Percentiles rank a stretch among this genome's conserved stretches.
Conservation (phyloP, 2,329 filamentous ascomycete genomes). For the Penicillium sp. region DNA sequence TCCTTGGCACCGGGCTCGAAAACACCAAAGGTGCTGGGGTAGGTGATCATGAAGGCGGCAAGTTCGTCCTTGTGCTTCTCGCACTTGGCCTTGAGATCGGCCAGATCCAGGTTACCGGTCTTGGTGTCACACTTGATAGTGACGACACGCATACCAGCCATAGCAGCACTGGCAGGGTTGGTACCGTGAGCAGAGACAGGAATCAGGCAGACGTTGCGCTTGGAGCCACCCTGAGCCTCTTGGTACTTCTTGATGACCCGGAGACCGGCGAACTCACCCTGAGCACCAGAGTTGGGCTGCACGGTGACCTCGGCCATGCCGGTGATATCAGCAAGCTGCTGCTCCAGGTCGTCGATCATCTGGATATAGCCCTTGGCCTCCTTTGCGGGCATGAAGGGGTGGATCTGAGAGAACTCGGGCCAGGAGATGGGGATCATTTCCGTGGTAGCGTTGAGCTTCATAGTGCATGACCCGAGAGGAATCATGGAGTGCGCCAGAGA, state of each 20-base stretch:
- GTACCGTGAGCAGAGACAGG: conserved; percentile 93
- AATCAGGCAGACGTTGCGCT: conserved; percentile 87
- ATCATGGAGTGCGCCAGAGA: conserved; percentile 98
- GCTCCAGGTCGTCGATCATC: conserved; percentile 67
- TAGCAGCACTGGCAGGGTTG: conserved; percentile 89
- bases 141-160: conserved; percentile 93
- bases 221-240: conserved; percentile 57
- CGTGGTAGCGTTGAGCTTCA: conserved; percentile 93
- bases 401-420: conserved; percentile 69
- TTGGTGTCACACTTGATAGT: conserved; percentile 82
- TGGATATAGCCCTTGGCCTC: conserved; percentile 63
- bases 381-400: conserved; percentile 67
- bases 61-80: conserved; percentile 80
- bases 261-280: conserved; percentile 89
- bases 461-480: conserved; percentile 90
- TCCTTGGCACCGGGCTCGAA: conserved; percentile 87
- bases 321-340: conserved; percentile 74
- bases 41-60: conserved; percentile 93
- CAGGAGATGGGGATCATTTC: conserved; percentile 86
- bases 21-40: conserved; percentile 90
- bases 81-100: conserved; percentile 80
- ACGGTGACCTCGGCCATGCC: conserved; percentile 85
- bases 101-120: conserved; percentile 85
- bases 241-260: conserved; percentile 82
- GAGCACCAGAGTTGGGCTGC: conserved; percentile 92